Percentiles rank a stretch among this genome's conserved stretches.
Conservation (phyloP, 352 stramenopile genomes). For the Phytophthora podocarpi region DNA sequence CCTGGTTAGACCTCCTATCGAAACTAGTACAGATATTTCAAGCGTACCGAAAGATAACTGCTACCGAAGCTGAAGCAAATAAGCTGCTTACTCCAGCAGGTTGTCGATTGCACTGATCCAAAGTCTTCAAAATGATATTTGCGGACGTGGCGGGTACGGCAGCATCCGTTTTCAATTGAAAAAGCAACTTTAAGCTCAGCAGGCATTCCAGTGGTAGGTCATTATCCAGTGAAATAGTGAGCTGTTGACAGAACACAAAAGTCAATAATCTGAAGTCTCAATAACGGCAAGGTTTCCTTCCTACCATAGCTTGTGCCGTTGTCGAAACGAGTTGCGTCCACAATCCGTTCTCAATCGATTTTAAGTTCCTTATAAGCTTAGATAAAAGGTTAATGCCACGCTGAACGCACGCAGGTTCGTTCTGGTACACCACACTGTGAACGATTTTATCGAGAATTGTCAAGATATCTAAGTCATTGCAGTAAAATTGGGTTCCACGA, state of each 20-base stretch:
- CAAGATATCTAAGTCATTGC: conserved; percentile 12
- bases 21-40: not conserved
- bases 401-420: conserved; percentile 27
- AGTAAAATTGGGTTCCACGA: not conserved
- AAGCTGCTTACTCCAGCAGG: not conserved
- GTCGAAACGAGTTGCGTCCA: conserved; percentile 21
- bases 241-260: conserved; percentile 9
- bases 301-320: conserved; percentile 36
- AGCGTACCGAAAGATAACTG: conserved; percentile 25
- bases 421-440: conserved; percentile 24
- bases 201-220: conserved; percentile 25
- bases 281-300: not conserved
- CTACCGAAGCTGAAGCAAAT: conserved; percentile 14
- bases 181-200: conserved; percentile 27
- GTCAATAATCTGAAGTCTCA: too few relatives aligned
- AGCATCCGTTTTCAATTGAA: conserved; percentile 10
- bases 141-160: conserved; percentile 15
- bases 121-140: conserved; percentile 34
- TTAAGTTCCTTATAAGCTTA: conserved; percentile 6
- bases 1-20: not conserved
- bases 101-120: conserved; percentile 22
- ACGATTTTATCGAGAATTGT: conserved; percentile 25
- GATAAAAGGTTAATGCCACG: conserved; percentile 19
- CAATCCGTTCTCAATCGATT: conserved; percentile 10
- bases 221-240: conserved; percentile 23